Conservation (phyloP, 345 rosid species). For the Linum usitatissimum region DNA sequence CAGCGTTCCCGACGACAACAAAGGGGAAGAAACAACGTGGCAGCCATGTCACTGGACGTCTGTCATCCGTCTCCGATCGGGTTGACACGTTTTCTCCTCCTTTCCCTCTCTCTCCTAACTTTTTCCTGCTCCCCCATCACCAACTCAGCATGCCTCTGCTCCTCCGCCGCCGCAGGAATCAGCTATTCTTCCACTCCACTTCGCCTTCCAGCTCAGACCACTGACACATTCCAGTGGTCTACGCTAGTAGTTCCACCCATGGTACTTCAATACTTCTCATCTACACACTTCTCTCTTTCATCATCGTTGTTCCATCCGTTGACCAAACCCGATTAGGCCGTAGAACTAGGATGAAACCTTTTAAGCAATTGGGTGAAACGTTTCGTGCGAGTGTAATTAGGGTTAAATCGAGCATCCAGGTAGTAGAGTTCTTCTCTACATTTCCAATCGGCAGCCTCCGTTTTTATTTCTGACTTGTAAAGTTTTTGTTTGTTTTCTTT, state of each 20-base stretch:
- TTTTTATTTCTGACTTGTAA: background rate
- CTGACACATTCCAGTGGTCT: background rate
- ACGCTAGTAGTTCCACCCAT: too few relatives aligned
- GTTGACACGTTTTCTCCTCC: constrained; percentile 8
- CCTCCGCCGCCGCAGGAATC: background rate
- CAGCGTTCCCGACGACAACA: too few relatives aligned
- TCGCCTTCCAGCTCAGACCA: constrained; percentile 11
- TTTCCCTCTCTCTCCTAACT: background rate
- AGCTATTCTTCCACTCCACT: background rate
- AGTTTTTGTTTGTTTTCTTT: constrained; percentile 1
- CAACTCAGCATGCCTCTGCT: background rate
- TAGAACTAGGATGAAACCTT: constrained; percentile 23
- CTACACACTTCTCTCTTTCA: background rate
- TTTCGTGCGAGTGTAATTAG: constrained; percentile 22
- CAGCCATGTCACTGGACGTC: constrained; percentile 12
- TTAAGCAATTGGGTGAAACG: constrained; percentile 23
- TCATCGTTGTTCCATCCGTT: background rate
- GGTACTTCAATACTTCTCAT: constrained; percentile 12
- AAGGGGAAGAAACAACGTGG: background rate
- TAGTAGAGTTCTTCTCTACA: constrained; percentile 5
- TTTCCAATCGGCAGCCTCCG: background rate
- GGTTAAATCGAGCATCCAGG: constrained; percentile 18
- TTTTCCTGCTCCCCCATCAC: background rate
- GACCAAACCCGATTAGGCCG: background rate
- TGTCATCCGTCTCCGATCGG: background rate